Evolutionary conservation across 768 basidiomycete species (phyloP), one percentile per base, ranked within the genome.

Genomic region (Mycena alexandri): DNA sequence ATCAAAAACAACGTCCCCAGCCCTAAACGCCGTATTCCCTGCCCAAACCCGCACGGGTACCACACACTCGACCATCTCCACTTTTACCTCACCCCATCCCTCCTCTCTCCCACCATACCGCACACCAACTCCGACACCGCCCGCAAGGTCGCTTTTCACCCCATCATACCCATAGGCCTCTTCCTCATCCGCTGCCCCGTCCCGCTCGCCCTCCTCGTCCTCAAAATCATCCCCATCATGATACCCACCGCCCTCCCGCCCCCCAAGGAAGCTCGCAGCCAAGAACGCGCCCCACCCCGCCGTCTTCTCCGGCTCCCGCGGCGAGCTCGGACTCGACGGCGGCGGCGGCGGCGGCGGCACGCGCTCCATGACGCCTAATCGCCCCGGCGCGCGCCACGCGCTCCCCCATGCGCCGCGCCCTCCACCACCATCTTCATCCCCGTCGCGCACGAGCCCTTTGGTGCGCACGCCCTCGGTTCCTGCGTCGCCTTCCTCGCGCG

Each of bases 21-120:
- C 88, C 77, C 88, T 90, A 79, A 93, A 95, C 48, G 90, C 92
- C 5, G 94, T 96, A 79, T 94, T 95, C 48, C 94, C 94, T 13
- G 95, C 90, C 86, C 92, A 96, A 1, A 98, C 92, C 71, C 79
- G 88, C 63, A 99, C 87, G 21, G 94, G 94, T 47, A 99, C 93
- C 77, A 96, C 93, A 73, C 96, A 98, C 77, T 98, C 97, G 19
- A 99, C 95, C 65, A 90, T 93, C 85, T 98, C 96, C 25, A 91
- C 84, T 74, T 77, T 82, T 13, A 93, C 85, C 65, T 90, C 89
- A 60, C 73, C 74, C 93, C 92, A 95, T 1, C 83, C 89, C 7
- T 82, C 84, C 65, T 89, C 87, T n/a, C 79, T 80, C 0, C 85
- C 87, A 6, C 81, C 84, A 77, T 80, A 85, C 58, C 83, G 84